Evolutionary conservation across 2,329 filamentous ascomycete genomes (phyloP).

Genomic region (Teratosphaeria gauchensis): DNA sequence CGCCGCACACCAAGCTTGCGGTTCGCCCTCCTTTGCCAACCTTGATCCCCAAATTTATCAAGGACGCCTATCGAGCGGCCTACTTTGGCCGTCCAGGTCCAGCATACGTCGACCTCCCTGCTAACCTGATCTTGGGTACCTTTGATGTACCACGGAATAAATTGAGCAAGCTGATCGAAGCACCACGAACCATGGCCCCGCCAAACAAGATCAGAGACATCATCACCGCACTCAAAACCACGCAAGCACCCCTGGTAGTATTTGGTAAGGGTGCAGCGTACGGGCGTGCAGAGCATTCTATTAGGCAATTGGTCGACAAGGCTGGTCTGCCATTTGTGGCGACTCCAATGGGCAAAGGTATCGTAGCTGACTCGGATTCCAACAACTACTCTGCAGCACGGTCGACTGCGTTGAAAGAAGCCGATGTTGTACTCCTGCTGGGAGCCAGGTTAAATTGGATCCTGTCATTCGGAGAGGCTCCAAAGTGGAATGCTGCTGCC

Average conservation of each 20-base stretch:
- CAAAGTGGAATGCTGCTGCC: constrained; percentile 43
- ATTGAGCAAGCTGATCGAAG: constrained; percentile 34
- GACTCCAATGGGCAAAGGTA: constrained; percentile 51
- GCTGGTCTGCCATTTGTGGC: constrained; percentile 47
- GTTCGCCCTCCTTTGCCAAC: constrained; percentile 38
- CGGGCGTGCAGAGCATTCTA: constrained; percentile 38
- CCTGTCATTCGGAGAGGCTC: constrained; percentile 45
- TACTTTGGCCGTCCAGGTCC: constrained; percentile 47
- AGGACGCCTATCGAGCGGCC: constrained; percentile 43
- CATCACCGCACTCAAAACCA: constrained; percentile 36
- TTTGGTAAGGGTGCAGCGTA: constrained; percentile 49
- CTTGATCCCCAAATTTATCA: constrained; percentile 38
- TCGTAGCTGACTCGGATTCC: constrained; percentile 45
- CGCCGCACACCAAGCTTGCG: constrained; percentile 44
- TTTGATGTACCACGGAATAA: constrained; percentile 8
- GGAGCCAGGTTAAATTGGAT: constrained; percentile 51
- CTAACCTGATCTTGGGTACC: constrained; percentile 43
- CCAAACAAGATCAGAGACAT: constrained; percentile 31
- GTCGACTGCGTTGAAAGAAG: constrained; percentile 43
- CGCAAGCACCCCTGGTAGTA: constrained; percentile 43
- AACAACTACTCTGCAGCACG: constrained; percentile 45
- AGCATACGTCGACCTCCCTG: constrained; percentile 46
- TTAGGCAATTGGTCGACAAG: constrained; percentile 36
- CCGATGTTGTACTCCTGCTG: constrained; percentile 47
- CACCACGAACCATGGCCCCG: constrained; percentile 4